These are phyloP conservation scores for Cryptococcus neoformans DNA, from an alignment of 1,284 basidiomycete genomes.

Conservation along the genomic window DNA sequence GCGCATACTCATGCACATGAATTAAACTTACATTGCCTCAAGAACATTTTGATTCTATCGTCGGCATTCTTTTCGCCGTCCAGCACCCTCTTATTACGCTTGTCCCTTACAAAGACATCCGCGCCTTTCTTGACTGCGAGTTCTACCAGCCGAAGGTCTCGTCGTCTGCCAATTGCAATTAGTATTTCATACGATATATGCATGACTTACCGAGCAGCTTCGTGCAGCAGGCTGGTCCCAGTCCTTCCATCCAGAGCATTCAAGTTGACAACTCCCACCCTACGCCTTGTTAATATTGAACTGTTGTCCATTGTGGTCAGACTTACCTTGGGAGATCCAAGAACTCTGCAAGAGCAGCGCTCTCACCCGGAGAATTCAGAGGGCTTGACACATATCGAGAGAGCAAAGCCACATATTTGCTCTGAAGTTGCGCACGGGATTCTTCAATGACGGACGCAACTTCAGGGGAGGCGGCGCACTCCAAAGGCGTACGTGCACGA, in stretches of 20 bases:
- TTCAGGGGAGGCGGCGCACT: conserved; percentile 62
- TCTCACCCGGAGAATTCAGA: conserved; percentile 39
- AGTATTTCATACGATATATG: not conserved
- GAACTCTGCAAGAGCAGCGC: conserved; percentile 50
- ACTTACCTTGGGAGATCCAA: conserved; percentile 52
- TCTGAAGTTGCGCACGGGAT: conserved; percentile 73
- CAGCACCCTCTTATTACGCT: conserved; percentile 68
- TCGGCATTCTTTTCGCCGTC: conserved; percentile 60
- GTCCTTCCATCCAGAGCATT: conserved; percentile 64
- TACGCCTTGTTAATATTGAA: conserved; percentile 11
- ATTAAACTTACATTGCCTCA: conserved; percentile 66
- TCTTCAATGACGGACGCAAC: conserved; percentile 75
- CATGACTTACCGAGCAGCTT: conserved; percentile 62
- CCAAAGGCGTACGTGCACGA: conserved; percentile 67
- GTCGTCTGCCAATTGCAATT: conserved; percentile 50
- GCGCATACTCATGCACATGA: not conserved
- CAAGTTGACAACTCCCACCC: conserved; percentile 45
- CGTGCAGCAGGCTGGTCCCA: conserved; percentile 78
- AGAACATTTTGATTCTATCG: conserved; percentile 76
- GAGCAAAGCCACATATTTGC: conserved; percentile 69
- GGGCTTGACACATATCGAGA: conserved; percentile 69
- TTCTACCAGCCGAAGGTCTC: conserved; percentile 79
- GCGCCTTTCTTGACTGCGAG: conserved; percentile 79
- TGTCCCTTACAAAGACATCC: conserved; percentile 85
- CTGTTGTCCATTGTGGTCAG: conserved; percentile 52